Conservation (phyloP, 768 basidiomycete species). For the Kwoniella sp. region DNA sequence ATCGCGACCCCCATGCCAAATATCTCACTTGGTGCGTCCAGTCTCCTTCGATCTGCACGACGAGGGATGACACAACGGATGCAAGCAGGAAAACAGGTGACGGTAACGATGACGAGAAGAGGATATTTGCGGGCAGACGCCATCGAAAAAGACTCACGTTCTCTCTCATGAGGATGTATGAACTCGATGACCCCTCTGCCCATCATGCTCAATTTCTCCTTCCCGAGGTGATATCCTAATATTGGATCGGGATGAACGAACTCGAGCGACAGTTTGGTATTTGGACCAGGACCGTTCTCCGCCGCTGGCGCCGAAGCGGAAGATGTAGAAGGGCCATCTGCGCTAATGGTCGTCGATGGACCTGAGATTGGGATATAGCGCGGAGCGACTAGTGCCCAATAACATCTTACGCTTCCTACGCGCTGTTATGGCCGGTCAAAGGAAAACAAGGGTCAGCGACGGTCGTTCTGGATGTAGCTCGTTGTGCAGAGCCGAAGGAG, state of each 20-base stretch:
- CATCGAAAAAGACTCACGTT: conserved; percentile 55
- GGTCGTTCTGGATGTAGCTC: too few species aligned
- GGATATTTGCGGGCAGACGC: too few species aligned
- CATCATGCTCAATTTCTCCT: conserved; percentile 51
- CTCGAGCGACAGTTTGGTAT: conserved; percentile 43
- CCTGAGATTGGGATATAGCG: conserved; percentile 19
- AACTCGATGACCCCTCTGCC: conserved; percentile 55
- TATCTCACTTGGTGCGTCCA: too few species aligned
- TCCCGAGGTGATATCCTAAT: conserved; percentile 46
- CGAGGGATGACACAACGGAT: too few species aligned
- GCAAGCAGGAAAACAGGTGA: neutral
- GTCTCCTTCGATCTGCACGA: too few species aligned
- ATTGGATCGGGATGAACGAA: conserved; percentile 56
- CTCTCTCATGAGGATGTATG: conserved; percentile 54
- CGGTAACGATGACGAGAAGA: too few species aligned
- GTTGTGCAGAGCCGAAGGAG: too few species aligned
- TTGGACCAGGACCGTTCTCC: conserved; percentile 4
- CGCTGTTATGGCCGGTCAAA: conserved; percentile 14
- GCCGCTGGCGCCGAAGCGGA: neutral
- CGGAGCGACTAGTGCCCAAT: conserved; percentile 46
- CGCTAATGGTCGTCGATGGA: neutral
- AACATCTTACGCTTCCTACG: conserved; percentile 47
- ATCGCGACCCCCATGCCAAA: too few species aligned
- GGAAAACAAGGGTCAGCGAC: neutral
- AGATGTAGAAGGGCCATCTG: neutral